Percentiles rank a stretch among this genome's conserved stretches.
phyloP scores from a whole-genome alignment of 2,329 filamentous ascomycete species.

The Alternaria longipes region DNA sequence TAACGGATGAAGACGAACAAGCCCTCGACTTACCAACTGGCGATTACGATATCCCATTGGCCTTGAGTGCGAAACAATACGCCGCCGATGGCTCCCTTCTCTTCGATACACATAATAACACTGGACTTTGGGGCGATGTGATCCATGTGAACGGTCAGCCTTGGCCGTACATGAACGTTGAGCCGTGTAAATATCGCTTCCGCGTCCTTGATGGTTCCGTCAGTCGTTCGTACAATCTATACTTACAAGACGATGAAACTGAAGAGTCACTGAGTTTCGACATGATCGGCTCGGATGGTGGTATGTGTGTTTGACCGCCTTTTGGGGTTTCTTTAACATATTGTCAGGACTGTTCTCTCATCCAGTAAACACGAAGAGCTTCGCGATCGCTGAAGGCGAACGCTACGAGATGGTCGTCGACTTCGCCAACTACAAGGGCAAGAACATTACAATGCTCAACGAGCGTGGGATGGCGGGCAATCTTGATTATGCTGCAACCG shows the following conservation, averaged over 20 bases:
- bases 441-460: conserved; percentile 60
- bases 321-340: not conserved
- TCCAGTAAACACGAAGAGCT: conserved; percentile 55
- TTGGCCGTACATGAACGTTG: conserved; percentile 66
- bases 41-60: conserved; percentile 63
- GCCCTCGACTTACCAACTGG: conserved; percentile 61
- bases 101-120: conserved; percentile 56
- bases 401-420: conserved; percentile 68
- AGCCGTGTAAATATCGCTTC: conserved; percentile 68
- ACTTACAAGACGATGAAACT: conserved; percentile 51
- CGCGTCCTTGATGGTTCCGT: conserved; percentile 59
- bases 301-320: conserved; percentile 16
- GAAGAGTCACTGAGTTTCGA: conserved; percentile 56
- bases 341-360: conserved; percentile 55
- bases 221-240: conserved; percentile 57
- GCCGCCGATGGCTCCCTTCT: conserved; percentile 61
- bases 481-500: conserved; percentile 60
- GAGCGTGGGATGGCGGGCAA: conserved; percentile 56
- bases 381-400: conserved; percentile 64
- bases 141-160: conserved; percentile 68
- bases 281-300: conserved; percentile 65
- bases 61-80: conserved; percentile 63
- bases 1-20: conserved; percentile 62
- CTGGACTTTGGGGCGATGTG: conserved; percentile 65
- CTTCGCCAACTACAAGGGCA: conserved; percentile 60